Percentiles rank a stretch among this genome's conserved stretches.
phyloP scores from a whole-genome alignment of 1,139 yeast species.

The Tardiomyces blankii region DNA sequence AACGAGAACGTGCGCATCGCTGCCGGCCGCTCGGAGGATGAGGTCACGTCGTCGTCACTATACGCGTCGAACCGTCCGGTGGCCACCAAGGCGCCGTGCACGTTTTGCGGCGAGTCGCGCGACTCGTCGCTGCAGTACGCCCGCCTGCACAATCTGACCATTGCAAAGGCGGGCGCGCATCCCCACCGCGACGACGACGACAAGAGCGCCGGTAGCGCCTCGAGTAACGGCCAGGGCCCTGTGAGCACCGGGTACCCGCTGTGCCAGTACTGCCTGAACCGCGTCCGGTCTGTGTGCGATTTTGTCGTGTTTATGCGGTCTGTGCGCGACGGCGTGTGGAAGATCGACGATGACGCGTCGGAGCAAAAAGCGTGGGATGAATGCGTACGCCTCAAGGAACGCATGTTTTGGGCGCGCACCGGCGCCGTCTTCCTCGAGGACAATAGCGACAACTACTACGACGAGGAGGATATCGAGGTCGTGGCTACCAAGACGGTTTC shows the following conservation, averaged over 20 bases:
- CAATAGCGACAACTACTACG: not conserved
- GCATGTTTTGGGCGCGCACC: slow-evolving; percentile 73
- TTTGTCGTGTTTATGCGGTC: slow-evolving; percentile 63
- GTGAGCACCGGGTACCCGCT: slow-evolving; percentile 43
- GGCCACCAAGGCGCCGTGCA: slow-evolving; percentile 64
- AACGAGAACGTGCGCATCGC: slow-evolving; percentile 39
- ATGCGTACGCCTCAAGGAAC: slow-evolving; percentile 41
- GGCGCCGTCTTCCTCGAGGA: slow-evolving; percentile 33
- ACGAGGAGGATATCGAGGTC: not conserved
- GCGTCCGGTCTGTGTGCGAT: slow-evolving; percentile 72
- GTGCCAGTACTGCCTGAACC: slow-evolving; percentile 72
- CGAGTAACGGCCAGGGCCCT: not conserved
- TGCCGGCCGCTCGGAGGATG: not conserved
- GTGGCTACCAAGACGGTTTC: not conserved
- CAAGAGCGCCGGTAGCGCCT: slow-evolving; percentile 1
- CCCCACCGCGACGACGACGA: slow-evolving; percentile 10
- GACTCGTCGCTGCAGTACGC: slow-evolving; percentile 64
- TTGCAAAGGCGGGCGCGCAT: slow-evolving; percentile 20
- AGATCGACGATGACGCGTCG: slow-evolving; percentile 30
- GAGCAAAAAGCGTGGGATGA: slow-evolving; percentile 46
- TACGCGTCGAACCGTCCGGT: slow-evolving; percentile 36
- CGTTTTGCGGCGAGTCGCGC: slow-evolving; percentile 71
- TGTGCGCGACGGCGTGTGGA: slow-evolving; percentile 44
- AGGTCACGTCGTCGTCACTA: not conserved
- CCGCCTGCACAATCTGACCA: slow-evolving; percentile 57